phyloP scores from a whole-genome alignment of 1,284 basidiomycete species.

The Ceratobasidium sp. region DNA sequence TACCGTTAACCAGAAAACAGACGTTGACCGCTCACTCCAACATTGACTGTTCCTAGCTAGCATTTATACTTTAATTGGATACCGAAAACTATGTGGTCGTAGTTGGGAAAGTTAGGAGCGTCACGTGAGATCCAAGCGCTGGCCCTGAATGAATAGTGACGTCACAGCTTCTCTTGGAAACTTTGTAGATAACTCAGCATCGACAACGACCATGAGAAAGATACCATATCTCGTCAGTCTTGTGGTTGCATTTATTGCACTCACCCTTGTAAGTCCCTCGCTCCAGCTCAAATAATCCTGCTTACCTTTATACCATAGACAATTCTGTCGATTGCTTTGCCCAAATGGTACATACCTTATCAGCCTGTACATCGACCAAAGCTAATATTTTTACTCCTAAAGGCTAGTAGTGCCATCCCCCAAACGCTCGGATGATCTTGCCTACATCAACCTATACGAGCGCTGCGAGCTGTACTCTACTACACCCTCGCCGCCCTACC shows the following conservation, averaged over 20 bases:
- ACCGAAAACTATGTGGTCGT: not conserved
- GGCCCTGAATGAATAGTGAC: not conserved
- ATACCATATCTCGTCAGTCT: constrained; percentile 74
- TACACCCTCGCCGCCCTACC: constrained; percentile 12
- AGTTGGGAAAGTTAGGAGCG: not conserved
- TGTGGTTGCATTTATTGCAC: constrained; percentile 65
- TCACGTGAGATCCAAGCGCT: not conserved
- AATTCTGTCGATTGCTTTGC: constrained; percentile 25
- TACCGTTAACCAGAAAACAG: too few species aligned
- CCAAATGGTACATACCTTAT: constrained; percentile 12
- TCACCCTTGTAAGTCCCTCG: constrained; percentile 67
- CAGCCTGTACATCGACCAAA: not conserved
- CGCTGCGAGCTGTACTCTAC: constrained; percentile 9
- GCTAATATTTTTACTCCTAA: not conserved
- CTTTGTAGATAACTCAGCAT: not conserved
- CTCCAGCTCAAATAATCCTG: constrained; percentile 44
- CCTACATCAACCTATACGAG: constrained; percentile 33
- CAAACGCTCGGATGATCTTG: not conserved
- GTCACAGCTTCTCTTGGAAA: not conserved
- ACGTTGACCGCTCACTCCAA: too few species aligned
- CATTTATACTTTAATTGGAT: not conserved
- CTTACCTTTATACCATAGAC: not conserved
- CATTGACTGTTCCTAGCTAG: too few species aligned
- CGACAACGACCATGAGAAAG: constrained; percentile 68
- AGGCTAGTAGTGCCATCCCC: constrained; percentile 18